Evolutionary conservation across 768 basidiomycete species (phyloP).

Genomic region (Lentinula guzmanii): DNA sequence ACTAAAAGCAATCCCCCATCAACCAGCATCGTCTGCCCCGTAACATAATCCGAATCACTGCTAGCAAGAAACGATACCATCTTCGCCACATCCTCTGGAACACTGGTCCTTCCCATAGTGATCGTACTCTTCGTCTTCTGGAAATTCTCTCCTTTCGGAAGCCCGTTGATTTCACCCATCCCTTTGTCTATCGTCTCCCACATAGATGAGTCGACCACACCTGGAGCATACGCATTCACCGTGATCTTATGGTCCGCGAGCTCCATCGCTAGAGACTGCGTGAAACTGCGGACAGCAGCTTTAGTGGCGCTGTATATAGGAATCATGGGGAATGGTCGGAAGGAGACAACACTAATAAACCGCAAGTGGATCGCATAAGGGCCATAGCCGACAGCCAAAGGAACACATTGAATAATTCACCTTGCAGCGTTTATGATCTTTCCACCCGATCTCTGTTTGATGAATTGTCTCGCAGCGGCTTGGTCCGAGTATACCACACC

Average conservation of each 20-base stretch:
- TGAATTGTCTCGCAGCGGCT: constrained; percentile 27
- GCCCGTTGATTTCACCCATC: constrained; percentile 4
- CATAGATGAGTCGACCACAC: constrained; percentile 5
- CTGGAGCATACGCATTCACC: constrained; percentile 10
- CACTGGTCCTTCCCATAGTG: constrained; percentile 10
- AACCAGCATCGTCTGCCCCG: constrained; percentile 12
- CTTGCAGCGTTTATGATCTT: constrained; percentile 24
- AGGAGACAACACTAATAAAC: neutral
- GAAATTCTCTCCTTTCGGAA: constrained; percentile 6
- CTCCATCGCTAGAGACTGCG: constrained; percentile 8
- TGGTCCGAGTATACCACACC: constrained; percentile 26
- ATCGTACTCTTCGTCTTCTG: neutral
- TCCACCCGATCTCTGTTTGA: constrained; percentile 28
- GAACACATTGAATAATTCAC: neutral
- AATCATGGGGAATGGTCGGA: neutral
- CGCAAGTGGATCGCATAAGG: neutral
- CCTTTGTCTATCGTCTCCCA: constrained; percentile 2
- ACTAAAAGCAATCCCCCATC: constrained; percentile 8
- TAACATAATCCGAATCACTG: constrained; percentile 21
- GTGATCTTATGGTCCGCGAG: constrained; percentile 9
- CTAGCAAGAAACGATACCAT: constrained; percentile 20
- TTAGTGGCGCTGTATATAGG: constrained; percentile 8
- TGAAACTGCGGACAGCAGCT: constrained; percentile 9
- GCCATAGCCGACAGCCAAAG: neutral
- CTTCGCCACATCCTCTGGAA: constrained; percentile 19